A percentile compares a stretch with the other conserved stretches of the same genome.
phyloP scores from a whole-genome alignment of 2,329 filamentous ascomycete genomes.

The Cercospora zeae-maydis region DNA sequence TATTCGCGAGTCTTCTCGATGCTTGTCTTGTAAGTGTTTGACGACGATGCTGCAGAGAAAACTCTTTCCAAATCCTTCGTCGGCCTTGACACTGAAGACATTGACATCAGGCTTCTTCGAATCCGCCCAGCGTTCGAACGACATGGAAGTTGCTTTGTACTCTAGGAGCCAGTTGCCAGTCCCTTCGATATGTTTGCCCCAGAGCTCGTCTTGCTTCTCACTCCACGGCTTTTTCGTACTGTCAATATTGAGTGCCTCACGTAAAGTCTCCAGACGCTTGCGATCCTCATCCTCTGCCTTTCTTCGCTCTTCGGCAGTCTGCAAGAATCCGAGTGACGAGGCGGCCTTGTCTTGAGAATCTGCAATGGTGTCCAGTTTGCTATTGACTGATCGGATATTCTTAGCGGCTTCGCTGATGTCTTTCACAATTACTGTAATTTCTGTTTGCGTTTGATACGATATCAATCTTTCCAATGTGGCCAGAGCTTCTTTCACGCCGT shows the following conservation, averaged over 20 bases:
- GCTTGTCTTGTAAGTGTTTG: not conserved
- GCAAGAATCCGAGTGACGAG: not conserved
- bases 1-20: not conserved
- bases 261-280: not conserved
- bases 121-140: not conserved
- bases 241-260: not conserved
- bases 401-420: slow-evolving; percentile 5
- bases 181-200: slow-evolving; percentile 4
- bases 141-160: not conserved
- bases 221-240: not conserved
- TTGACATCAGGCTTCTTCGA: not conserved
- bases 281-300: slow-evolving; percentile 7
- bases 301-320: not conserved
- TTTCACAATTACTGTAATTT: slow-evolving; percentile 3
- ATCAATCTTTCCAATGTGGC: slow-evolving; percentile 7
- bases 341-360: slow-evolving; percentile 3
- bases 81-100: not conserved
- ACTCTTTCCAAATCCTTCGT: not conserved
- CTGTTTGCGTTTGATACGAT: not conserved
- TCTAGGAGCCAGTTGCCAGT: slow-evolving; percentile 4
- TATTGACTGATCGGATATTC: not conserved
- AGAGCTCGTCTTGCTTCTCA: slow-evolving; percentile 5
- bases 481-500: slow-evolving; percentile 5
- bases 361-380: slow-evolving; percentile 2
- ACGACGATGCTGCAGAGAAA: not conserved